Conservation (phyloP, 768 basidiomycete genomes). For the Pisolithus tinctorius region DNA sequence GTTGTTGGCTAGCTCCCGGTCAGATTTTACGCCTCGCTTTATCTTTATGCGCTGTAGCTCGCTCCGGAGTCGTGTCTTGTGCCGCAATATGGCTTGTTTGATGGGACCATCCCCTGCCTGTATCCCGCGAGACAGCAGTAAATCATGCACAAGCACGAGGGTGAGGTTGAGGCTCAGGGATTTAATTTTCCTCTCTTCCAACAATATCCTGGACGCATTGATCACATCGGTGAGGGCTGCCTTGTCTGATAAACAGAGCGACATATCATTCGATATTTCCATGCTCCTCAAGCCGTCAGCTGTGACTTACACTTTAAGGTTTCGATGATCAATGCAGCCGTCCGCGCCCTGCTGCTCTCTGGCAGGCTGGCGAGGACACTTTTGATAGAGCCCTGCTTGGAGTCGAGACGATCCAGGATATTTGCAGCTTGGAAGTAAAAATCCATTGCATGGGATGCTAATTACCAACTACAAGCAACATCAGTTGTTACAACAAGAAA, state of each 20-base stretch:
- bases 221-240: slow-evolving; percentile 68
- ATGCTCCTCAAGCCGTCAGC: neutral
- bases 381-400: slow-evolving; percentile 90
- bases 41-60: slow-evolving; percentile 84
- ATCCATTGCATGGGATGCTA: slow-evolving; percentile 57
- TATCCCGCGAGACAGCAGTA: slow-evolving; percentile 77
- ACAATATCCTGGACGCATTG: slow-evolving; percentile 55
- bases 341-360: slow-evolving; percentile 69
- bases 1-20: slow-evolving; percentile 55
- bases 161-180: slow-evolving; percentile 74
- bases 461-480: slow-evolving; percentile 20
- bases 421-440: slow-evolving; percentile 91
- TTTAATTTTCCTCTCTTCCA: slow-evolving; percentile 66
- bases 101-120: slow-evolving; percentile 88
- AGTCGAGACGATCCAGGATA: slow-evolving; percentile 78
- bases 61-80: slow-evolving; percentile 82
- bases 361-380: slow-evolving; percentile 68
- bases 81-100: slow-evolving; percentile 80
- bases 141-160: slow-evolving; percentile 85
- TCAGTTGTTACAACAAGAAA: slow-evolving; percentile 20
- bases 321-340: slow-evolving; percentile 85
- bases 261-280: slow-evolving; percentile 5
- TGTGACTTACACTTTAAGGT: slow-evolving; percentile 81
- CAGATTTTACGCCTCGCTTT: slow-evolving; percentile 59
- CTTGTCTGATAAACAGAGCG: slow-evolving; percentile 50